Base-by-base conservation (phyloP, 23 red algal species). In the Pyropia yezoensis region DNA sequence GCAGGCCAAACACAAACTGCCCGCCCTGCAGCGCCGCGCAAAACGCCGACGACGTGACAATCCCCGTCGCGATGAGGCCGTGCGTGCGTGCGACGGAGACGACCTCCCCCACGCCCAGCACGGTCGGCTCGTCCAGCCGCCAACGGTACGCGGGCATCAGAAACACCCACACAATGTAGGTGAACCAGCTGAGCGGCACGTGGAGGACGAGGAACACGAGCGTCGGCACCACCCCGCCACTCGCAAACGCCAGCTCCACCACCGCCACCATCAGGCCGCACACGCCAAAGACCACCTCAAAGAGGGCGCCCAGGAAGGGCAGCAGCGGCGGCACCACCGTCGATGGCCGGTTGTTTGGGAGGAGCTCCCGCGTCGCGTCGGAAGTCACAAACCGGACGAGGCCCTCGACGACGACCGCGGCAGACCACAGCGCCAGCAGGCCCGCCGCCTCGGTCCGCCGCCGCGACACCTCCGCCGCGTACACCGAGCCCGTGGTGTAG, bases 11-110 rank as follows among this genome's bases (percentile, higher is more conserved):
- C 4, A 84, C 69, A 66, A 84, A 84, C 27, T 84, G 79, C 1
- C 79, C 79, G 0, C 79, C 79, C 59, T 84, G 79, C 58, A 84
- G 50, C 3, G 79, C 79, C 1, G 75, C 61, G 33, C 79, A 84
- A 53, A 84, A 84, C 49, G 73, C 69, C 52, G 69, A 67, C 26
- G 79, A 84, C 9, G 79, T 84, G 58, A 84, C 49, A 3, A 84
- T 61, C 11, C 69, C 68, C 39, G 75, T 50, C 15, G 67, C 59
- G 18, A 84, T 54, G 16, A 84, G 33, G 16, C 73, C 58, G 20
- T 65, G 68, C 33, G 32, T 65, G 24, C 69, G 39, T 21, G 61
- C 24, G 22, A 75, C n/a, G 16, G 54, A 57, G 0, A 75, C 58
- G 7, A 47, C 39, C 4, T 47, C 39, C 39, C 39, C 39, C 20